These are phyloP conservation scores for Kwoniella mangroviensis DNA, from an alignment of 768 basidiomycete genomes.

Conservation along the genomic window DNA sequence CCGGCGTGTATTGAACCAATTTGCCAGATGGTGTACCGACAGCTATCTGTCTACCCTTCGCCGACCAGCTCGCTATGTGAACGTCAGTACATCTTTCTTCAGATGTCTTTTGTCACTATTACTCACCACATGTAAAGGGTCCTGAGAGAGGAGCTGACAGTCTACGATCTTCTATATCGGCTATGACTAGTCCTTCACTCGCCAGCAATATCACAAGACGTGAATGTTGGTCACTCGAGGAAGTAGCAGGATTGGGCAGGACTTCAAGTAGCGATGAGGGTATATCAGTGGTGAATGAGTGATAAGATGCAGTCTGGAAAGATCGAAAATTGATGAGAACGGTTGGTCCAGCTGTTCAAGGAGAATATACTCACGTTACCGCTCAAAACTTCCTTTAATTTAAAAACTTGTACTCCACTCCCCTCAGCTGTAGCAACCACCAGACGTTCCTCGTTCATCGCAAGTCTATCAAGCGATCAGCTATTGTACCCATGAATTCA, in stretches of 20 bases:
- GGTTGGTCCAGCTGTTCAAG: background rate
- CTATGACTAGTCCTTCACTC: conserved; percentile 39
- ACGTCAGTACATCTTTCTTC: conserved; percentile 6
- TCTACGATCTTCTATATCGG: conserved; percentile 42
- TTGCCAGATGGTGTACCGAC: conserved; percentile 52
- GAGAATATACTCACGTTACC: conserved; percentile 33
- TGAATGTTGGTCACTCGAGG: conserved; percentile 23
- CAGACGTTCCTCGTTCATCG: conserved; percentile 43
- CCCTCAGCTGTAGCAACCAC: conserved; percentile 37
- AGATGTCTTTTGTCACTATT: background rate
- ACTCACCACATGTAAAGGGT: conserved; percentile 47
- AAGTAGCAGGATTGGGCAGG: conserved; percentile 51
- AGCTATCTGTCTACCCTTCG: conserved; percentile 60
- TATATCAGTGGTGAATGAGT: conserved; percentile 33
- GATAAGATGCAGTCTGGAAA: conserved; percentile 40
- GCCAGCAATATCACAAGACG: conserved; percentile 31
- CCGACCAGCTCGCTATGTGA: conserved; percentile 58
- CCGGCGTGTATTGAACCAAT: conserved; percentile 58
- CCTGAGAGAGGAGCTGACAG: conserved; percentile 36
- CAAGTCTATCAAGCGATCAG: conserved; percentile 36
- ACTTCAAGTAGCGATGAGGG: conserved; percentile 45
- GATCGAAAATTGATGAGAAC: background rate
- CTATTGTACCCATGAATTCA: no score
- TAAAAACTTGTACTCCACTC: conserved; percentile 25
- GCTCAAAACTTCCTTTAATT: conserved; percentile 31